phyloP scores from a whole-genome alignment of 169 alveolate genomes.

The Perkinsus olseni region DNA sequence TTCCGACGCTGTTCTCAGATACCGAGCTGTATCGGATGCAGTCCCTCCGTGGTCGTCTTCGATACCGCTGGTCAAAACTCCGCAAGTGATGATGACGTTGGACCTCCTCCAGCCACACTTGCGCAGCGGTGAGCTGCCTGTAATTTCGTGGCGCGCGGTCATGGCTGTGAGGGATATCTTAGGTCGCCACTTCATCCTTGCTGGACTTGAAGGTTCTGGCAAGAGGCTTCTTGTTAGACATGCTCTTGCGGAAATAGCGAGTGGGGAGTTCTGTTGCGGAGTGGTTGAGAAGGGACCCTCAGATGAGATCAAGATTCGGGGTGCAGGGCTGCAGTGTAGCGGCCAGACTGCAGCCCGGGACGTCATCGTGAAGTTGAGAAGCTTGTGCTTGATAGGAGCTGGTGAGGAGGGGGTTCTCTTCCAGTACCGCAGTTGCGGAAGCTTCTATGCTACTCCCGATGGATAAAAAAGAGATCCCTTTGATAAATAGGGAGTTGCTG shows the following conservation, averaged over 20 bases:
- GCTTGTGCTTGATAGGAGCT: not conserved
- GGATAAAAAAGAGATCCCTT: no score
- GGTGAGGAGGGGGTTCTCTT: not conserved
- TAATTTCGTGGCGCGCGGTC: not conserved
- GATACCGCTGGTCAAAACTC: not conserved
- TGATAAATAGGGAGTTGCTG: no score
- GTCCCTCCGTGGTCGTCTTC: not conserved
- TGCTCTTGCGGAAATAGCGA: not conserved
- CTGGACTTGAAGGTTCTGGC: not conserved
- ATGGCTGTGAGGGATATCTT: not conserved
- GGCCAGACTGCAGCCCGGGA: not conserved
- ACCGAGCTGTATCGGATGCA: not conserved
- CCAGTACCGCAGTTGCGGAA: not conserved
- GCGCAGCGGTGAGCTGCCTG: not conserved
- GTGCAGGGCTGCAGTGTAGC: not conserved
- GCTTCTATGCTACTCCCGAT: not conserved
- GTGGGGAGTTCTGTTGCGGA: no score
- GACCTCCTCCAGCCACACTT: not conserved
- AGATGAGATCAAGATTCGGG: not conserved
- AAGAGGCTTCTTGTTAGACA: not conserved
- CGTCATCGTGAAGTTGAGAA: not conserved
- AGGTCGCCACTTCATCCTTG: not conserved
- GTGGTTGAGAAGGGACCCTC: no score
- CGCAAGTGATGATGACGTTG: not conserved
- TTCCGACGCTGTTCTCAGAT: not conserved